Evolutionary conservation across 768 basidiomycete genomes (phyloP).

Genomic region (Paxillus rubicundulus): DNA sequence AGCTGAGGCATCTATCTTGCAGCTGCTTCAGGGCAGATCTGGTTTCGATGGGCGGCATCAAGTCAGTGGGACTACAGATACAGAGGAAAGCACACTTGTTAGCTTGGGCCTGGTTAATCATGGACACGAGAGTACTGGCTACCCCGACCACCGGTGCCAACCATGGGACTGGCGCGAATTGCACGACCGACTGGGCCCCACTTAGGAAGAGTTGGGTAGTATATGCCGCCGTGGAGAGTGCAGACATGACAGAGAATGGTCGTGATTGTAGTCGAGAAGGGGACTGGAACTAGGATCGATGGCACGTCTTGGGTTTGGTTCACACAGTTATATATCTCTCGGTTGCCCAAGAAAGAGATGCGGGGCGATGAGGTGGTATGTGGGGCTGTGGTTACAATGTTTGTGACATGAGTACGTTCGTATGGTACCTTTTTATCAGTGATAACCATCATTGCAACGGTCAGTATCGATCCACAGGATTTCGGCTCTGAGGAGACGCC

Average conservation of each 20-base stretch:
- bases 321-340: background rate
- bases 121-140: slow-evolving; percentile 41
- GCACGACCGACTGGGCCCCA: slow-evolving; percentile 43
- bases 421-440: no score
- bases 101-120: slow-evolving; percentile 45
- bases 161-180: slow-evolving; percentile 49
- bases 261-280: background rate
- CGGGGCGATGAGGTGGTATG: no score
- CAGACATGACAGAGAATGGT: slow-evolving; percentile 9
- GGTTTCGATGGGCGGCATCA: background rate
- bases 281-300: background rate
- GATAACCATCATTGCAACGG: no score
- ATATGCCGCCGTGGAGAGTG: slow-evolving; percentile 10
- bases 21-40: slow-evolving; percentile 46
- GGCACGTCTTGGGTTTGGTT: background rate
- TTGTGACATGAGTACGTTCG: no score
- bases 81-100: slow-evolving; percentile 41
- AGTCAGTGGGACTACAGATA: background rate
- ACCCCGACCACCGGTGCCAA: slow-evolving; percentile 42
- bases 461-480: no score
- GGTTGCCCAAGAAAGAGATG: no score
- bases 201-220: slow-evolving; percentile 13
- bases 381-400: background rate
- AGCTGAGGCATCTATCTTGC: slow-evolving; percentile 43
- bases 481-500: no score